Evolutionary conservation across 345 rosid species (phyloP).

Genomic region (Ceriops decandra): DNA sequence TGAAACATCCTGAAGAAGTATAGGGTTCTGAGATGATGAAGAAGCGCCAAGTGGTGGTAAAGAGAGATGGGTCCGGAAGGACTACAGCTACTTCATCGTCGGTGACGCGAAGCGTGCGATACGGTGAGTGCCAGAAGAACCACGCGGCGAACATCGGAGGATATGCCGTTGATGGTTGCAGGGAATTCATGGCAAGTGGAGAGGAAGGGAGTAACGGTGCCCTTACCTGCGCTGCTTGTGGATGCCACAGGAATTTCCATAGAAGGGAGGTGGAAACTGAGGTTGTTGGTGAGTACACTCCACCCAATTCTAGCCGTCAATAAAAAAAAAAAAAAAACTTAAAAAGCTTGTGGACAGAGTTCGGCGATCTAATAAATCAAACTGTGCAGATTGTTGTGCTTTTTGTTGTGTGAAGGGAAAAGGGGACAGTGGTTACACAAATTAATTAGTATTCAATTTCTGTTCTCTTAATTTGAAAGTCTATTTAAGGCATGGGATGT

Average conservation of each 20-base stretch:
- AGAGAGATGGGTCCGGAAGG: conserved; percentile 21
- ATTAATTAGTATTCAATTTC: too few relatives aligned
- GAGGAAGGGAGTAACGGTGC: conserved; percentile 6
- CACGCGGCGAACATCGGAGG: conserved; percentile 61
- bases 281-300: conserved; percentile 55
- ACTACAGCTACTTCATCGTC: conserved; percentile 16
- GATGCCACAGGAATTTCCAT: conserved; percentile 19
- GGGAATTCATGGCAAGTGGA: conserved; percentile 64
- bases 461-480: too few relatives aligned
- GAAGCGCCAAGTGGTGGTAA: conserved; percentile 24
- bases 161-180: conserved; percentile 61
- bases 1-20: background rate
- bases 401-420: too few relatives aligned
- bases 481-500: too few relatives aligned
- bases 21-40: conserved; percentile 18
- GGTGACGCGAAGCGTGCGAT: conserved; percentile 21
- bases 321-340: background rate
- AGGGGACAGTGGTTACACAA: too few relatives aligned
- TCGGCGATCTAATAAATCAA: too few relatives aligned
- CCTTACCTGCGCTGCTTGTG: conserved; percentile 16
- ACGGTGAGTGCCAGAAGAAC: conserved; percentile 66
- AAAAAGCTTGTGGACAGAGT: too few relatives aligned
- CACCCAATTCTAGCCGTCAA: conserved; percentile 27
- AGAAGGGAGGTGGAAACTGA: conserved; percentile 43
- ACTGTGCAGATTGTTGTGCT: too few relatives aligned